Conservation (phyloP, 2,329 filamentous ascomycete genomes). For the Penicillium griseofulvum region DNA sequence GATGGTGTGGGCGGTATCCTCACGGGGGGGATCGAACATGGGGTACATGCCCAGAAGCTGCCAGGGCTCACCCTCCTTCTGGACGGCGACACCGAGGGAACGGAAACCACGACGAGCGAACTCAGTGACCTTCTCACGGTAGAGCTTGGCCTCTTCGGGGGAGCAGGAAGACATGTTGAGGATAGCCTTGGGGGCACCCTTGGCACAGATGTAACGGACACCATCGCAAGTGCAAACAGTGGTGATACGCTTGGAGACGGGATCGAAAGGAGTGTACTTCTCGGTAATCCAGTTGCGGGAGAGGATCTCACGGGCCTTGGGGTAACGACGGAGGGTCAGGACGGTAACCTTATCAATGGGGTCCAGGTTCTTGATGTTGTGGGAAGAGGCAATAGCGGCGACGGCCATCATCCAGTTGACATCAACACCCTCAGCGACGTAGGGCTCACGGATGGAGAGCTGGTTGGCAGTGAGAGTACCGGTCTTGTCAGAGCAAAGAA, state of each 20-base stretch:
- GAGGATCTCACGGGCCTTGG: conserved; percentile 73
- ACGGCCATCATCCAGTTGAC: conserved; percentile 85
- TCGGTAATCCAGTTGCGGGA: conserved; percentile 72
- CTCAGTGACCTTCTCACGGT: conserved; percentile 70
- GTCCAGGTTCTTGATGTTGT: conserved; percentile 75
- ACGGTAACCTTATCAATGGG: conserved; percentile 79
- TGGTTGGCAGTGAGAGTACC: conserved; percentile 64
- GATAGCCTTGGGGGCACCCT: conserved; percentile 75
- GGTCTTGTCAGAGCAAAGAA: conserved; percentile 79
- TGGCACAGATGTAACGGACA: conserved; percentile 70
- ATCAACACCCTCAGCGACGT: conserved; percentile 72
- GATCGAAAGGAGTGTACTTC: conserved; percentile 71
- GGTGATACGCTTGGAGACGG: conserved; percentile 76
- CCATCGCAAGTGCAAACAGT: conserved; percentile 66
- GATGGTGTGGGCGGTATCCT: conserved; percentile 75
- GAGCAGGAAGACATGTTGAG: conserved; percentile 67
- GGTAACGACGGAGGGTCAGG: conserved; percentile 71
- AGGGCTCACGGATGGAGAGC: conserved; percentile 73
- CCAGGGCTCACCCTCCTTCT: conserved; percentile 73
- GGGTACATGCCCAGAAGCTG: conserved; percentile 72
- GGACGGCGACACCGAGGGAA: conserved; percentile 73
- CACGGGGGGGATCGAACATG: conserved; percentile 77
- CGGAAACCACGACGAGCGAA: conserved; percentile 78
- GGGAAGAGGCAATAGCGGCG: conserved; percentile 71
- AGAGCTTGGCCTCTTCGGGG: conserved; percentile 62